Base-by-base conservation (phyloP, 164 flowering plant genomes). In the Chimonanthus salicifolius region DNA sequence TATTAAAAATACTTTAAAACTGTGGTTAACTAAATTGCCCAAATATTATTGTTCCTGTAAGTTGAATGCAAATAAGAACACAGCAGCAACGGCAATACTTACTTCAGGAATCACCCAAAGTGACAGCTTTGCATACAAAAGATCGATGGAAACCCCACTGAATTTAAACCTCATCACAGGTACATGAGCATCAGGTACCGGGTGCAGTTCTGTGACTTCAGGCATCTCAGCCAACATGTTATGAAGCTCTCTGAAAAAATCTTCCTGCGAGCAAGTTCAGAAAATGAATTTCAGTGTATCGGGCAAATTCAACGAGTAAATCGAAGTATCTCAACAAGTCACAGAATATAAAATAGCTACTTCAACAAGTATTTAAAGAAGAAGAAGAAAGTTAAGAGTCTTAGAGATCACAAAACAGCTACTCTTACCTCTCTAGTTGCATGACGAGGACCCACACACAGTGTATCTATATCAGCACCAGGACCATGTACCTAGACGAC, bases 391-490 rank as follows among this genome's bases (percentile, higher is more conserved):
- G 15, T 50, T 54, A 78, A 72, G 74, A 65, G 2, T 9, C 11
- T 7, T 60, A 67, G 66, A 62, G 45, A 20, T 64, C 21, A 75
- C 66, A 20, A 47, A 75, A 80, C 70, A 74, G 70, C 49, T 65
- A 44, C 78, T 78, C 89, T 46, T 76, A 95, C 99, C 74, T 93
- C 93, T 84, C 99, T 82, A 72, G 89, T 84, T 49, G 97, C 97
- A 84, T 95, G 91, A 72, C 87, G 85, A 60, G 99, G 99, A 71
- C 98, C 99, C 67, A 95, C 98, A 71, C 98, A 95, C 10, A 93
- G 87, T 1, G 98, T 95, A 78, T 95, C 98, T 71, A 95, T 92
- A 84, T 95, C 99, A 45, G 98, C 98, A 75, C 99, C 99, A 78
- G 99, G 99, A 63, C 99, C 98, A 87, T 95, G 98, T 44, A 95